Evolutionary conservation across 2,329 filamentous ascomycete genomes (phyloP), one percentile per base, ranked within the genome.

Genomic region (Microcyclospora tardicrescens): DNA sequence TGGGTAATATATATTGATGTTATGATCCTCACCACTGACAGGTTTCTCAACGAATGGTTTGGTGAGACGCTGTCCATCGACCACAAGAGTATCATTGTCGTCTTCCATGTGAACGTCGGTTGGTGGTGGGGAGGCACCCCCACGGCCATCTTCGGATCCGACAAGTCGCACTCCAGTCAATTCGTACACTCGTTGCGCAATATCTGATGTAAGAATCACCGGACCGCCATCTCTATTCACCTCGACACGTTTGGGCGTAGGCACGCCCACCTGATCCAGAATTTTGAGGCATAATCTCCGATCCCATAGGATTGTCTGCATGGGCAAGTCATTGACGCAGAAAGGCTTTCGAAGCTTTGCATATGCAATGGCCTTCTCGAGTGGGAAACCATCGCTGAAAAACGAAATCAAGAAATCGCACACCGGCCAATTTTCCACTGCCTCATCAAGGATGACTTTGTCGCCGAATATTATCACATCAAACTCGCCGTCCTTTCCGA

Each of bases 11-110:
- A 98, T 95, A 62, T 93, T 82, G 52, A 98, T 94, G 59, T 98
- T 98, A 65, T 98, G 91, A 55, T 98, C 89, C 62, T 98, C 91
- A 28, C 91, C 91, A 55, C 84, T 95, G n/a, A 86, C 87, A 0
- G 91, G 91, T 60, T 98, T 98, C 59, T 98, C 91, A 29, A 98
- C 91, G 56, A 98, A 98, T 0, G 91, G 91, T 57, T 98, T 98
- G 51, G 73, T 80, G 34, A 98, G 71, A 3, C 78, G 61, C 31
- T 74, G 70, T 10, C 89, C 91, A 57, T 98, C 89, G 9, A 98
- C 89, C 32, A 81, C 77, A 39, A 98, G 70, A 4, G 82, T 80
- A 56, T 98, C 87, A 19, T 84, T 84, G 49, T 93, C 80, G 45
- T 96, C 87, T n/a, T 91, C 71, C 47, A 98, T 68, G 54, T 91